These are phyloP conservation scores for Colletotrichum aenigma DNA, from an alignment of 2,329 filamentous ascomycete genomes.

Conservation along the genomic window DNA sequence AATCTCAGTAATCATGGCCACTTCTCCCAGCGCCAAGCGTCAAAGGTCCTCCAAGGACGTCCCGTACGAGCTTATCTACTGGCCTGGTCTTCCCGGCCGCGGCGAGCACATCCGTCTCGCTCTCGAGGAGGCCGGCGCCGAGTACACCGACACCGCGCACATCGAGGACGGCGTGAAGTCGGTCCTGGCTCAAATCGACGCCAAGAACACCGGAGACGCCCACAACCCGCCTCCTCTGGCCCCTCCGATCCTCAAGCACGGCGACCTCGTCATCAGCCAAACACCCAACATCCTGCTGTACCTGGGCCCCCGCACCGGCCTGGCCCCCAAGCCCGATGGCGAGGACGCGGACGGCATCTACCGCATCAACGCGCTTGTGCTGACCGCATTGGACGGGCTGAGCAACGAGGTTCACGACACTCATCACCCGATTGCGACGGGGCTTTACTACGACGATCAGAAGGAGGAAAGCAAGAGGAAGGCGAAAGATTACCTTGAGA, in stretches of 20 bases:
- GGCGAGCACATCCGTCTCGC: conserved; percentile 76
- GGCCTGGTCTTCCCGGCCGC: conserved; percentile 73
- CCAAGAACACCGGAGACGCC: conserved; percentile 50
- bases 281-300: conserved; percentile 77
- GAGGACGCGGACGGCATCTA: conserved; percentile 48
- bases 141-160: conserved; percentile 65
- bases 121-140: conserved; percentile 69
- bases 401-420: conserved; percentile 76
- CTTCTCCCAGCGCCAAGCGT: conserved; percentile 28
- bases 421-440: conserved; percentile 70
- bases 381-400: conserved; percentile 75
- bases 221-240: conserved; percentile 70
- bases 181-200: conserved; percentile 53
- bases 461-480: conserved; percentile 67
- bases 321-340: conserved; percentile 53
- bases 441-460: conserved; percentile 76
- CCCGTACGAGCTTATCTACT: conserved; percentile 72
- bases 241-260: conserved; percentile 69
- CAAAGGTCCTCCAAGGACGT: conserved; percentile 42
- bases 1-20: neutral
- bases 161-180: conserved; percentile 52
- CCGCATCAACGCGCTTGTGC: conserved; percentile 64
- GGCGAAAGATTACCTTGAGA: conserved; percentile 61
- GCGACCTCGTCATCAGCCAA: conserved; percentile 67
- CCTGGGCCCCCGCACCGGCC: conserved; percentile 63